These are phyloP conservation scores for Xylaria sp. DNA, from an alignment of 2,329 filamentous ascomycete genomes.

Conservation along the genomic window DNA sequence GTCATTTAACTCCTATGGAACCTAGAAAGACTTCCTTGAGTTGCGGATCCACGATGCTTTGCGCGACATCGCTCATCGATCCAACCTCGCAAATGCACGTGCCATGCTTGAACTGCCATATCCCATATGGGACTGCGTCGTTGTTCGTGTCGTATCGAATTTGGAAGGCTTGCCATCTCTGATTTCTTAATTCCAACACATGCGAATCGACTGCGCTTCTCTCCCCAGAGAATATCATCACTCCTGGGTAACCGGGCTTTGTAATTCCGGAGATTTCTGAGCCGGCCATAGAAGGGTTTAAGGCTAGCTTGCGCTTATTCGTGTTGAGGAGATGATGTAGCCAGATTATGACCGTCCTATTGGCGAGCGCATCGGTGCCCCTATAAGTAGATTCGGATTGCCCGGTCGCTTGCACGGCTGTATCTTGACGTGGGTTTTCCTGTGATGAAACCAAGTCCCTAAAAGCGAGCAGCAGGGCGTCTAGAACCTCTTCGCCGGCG, in stretches of 20 bases:
- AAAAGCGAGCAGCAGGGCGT: conserved; percentile 40
- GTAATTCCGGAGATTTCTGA: conserved; percentile 36
- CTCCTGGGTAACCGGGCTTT: conserved; percentile 42
- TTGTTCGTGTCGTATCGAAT: conserved; percentile 40
- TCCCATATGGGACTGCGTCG: neutral
- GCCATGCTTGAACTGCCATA: conserved; percentile 40
- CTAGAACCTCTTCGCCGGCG: conserved; percentile 38
- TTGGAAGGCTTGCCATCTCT: conserved; percentile 44
- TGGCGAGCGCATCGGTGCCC: neutral
- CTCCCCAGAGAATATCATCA: conserved; percentile 40
- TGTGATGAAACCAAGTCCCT: conserved; percentile 30
- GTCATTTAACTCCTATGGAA: conserved; percentile 42
- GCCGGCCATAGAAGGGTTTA: conserved; percentile 32
- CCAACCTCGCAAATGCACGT: conserved; percentile 38
- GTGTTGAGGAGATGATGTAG: conserved; percentile 45
- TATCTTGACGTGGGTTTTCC: neutral
- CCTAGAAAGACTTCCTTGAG: conserved; percentile 38
- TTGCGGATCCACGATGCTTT: conserved; percentile 30
- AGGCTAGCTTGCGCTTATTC: conserved; percentile 42
- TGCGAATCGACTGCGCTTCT: conserved; percentile 35
- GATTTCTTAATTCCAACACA: conserved; percentile 35
- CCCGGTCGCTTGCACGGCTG: neutral
- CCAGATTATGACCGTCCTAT: conserved; percentile 42
- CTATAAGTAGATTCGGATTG: conserved; percentile 1
- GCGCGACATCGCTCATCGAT: conserved; percentile 39